Conservation (phyloP, 257 asterid genomes). For the Echium plantagineum region DNA sequence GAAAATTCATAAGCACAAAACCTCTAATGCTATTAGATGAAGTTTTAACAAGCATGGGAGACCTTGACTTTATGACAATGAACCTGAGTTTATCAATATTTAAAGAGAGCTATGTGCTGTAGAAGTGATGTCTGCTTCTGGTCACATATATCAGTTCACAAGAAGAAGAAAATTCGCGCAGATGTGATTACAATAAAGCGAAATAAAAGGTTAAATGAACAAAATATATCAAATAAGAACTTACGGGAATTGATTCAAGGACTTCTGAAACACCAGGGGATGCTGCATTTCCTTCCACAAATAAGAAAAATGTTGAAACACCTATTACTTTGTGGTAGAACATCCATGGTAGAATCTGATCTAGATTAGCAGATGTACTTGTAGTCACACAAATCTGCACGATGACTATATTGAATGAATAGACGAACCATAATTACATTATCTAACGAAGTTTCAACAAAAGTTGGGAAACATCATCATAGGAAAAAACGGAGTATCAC, state of each 20-base stretch:
- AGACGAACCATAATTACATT: constrained; percentile 3
- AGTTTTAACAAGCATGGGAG: no score
- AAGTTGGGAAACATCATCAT: no score
- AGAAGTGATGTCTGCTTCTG: no score
- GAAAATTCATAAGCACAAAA: no score
- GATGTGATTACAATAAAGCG: background rate
- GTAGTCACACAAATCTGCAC: constrained; percentile 53
- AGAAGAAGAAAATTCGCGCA: no score
- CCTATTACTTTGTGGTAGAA: constrained; percentile 61
- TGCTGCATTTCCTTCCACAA: constrained; percentile 53
- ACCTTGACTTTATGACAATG: no score
- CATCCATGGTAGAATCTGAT: constrained; percentile 67
- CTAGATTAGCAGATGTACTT: constrained; percentile 52
- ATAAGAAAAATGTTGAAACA: constrained; percentile 39
- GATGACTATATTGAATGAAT: background rate
- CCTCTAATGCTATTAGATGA: no score
- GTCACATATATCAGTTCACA: no score
- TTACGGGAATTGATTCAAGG: constrained; percentile 46
- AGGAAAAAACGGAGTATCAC: no score
- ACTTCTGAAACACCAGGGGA: constrained; percentile 32
- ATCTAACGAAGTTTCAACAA: background rate
- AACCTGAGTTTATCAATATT: no score
- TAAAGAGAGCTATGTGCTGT: no score
- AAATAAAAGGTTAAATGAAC: background rate
- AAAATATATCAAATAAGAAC: constrained; percentile 11